Evolutionary conservation across 1,284 basidiomycete species (phyloP).

Genomic region (Rhodotorula sp.): DNA sequence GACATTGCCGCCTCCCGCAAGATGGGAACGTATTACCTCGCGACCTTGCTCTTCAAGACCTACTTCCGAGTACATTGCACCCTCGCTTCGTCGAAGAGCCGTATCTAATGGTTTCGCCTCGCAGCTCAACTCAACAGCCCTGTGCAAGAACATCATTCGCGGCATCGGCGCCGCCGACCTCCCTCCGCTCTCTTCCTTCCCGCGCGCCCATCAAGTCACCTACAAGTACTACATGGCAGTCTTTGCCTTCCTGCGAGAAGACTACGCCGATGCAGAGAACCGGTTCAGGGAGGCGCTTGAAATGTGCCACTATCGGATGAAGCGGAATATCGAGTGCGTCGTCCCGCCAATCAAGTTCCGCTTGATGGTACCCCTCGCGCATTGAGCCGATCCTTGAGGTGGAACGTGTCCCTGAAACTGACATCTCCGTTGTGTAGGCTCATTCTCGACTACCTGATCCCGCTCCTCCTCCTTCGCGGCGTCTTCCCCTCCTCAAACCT

Average conservation of each 20-base stretch:
- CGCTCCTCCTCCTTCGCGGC: slow-evolving; percentile 80
- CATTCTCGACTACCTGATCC: slow-evolving; percentile 85
- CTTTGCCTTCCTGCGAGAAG: slow-evolving; percentile 87
- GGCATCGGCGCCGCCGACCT: slow-evolving; percentile 78
- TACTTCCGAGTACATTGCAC: slow-evolving; percentile 74
- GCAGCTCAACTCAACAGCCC: slow-evolving; percentile 81
- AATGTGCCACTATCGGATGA: slow-evolving; percentile 9
- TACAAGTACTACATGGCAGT: slow-evolving; percentile 92
- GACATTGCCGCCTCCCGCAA: slow-evolving; percentile 20
- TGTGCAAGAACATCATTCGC: slow-evolving; percentile 87
- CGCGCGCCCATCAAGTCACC: slow-evolving; percentile 80
- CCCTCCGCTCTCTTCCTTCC: slow-evolving; percentile 71
- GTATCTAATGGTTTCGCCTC: background rate
- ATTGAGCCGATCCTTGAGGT: background rate
- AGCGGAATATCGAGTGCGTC: slow-evolving; percentile 30
- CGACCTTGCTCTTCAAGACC: slow-evolving; percentile 83
- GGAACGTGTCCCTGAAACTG: background rate
- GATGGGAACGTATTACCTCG: slow-evolving; percentile 89
- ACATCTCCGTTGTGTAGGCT: slow-evolving; percentile 57
- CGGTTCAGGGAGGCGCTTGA: slow-evolving; percentile 18
- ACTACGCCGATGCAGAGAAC: slow-evolving; percentile 67
- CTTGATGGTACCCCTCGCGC: background rate
- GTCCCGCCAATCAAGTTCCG: background rate
- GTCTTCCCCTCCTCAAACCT: slow-evolving; percentile 68
- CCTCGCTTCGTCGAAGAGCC: background rate